A percentile compares a stretch with the other conserved stretches of the same genome.
phyloP scores from a whole-genome alignment of 2,329 filamentous ascomycete species.

The Diaporthe sp. region DNA sequence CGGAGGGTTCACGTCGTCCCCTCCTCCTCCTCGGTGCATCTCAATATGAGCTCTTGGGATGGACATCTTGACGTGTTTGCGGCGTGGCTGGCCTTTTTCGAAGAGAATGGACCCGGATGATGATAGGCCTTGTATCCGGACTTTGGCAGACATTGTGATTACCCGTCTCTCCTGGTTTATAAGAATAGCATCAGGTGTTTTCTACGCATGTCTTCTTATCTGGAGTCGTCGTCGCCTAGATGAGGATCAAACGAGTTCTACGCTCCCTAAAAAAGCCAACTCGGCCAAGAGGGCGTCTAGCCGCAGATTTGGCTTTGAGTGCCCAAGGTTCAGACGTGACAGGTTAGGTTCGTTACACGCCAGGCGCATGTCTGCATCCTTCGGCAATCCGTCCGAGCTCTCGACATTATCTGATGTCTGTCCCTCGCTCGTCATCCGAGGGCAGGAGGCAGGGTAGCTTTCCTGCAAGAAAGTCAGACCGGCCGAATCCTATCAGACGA shows the following conservation, averaged over 20 bases:
- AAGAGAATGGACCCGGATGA: constrained; percentile 16
- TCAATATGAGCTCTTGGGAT: constrained; percentile 29
- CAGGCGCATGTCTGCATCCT: constrained; percentile 4
- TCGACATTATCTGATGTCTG: constrained; percentile 16
- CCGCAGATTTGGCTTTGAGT: not conserved
- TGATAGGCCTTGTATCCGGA: not conserved
- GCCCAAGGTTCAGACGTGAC: not conserved
- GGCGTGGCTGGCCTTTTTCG: not conserved
- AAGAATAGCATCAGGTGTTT: not conserved
- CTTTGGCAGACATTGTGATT: constrained; percentile 7
- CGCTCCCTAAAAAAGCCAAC: not conserved
- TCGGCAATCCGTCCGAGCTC: constrained; percentile 9
- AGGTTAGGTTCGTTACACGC: constrained; percentile 2
- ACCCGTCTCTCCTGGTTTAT: not conserved
- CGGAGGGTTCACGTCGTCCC: not conserved
- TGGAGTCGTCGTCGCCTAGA: not conserved
- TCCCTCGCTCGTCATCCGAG: not conserved
- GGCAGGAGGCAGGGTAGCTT: not conserved
- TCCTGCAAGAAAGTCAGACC: constrained; percentile 3
- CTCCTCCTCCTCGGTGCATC: constrained; percentile 5
- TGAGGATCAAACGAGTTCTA: constrained; percentile 8
- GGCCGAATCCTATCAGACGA: not conserved
- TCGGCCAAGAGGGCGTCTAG: not conserved
- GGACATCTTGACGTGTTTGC: not conserved
- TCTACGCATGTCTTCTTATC: not conserved